A percentile compares a stretch with the other conserved stretches of the same genome.
Evolutionary conservation across 352 stramenopile genomes (phyloP).

Genomic region (Phytophthora ramorum): DNA sequence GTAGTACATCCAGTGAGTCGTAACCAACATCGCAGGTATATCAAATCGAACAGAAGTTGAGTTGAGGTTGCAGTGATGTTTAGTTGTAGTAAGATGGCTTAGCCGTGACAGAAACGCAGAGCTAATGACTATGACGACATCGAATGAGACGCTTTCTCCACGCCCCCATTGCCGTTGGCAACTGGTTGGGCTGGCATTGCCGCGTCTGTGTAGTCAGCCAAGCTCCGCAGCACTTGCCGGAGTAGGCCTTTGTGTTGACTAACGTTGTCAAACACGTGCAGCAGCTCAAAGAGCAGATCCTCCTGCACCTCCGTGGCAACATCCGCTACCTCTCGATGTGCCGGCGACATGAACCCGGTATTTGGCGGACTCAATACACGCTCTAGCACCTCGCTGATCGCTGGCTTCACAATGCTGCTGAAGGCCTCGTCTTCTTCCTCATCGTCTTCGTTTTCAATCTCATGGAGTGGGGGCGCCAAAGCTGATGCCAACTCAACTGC

Average conservation of each 20-base stretch:
- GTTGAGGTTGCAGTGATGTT: constrained; percentile 4
- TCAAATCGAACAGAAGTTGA: constrained; percentile 1
- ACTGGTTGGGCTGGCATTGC: constrained; percentile 9
- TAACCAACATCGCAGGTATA: constrained; percentile 3
- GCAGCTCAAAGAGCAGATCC: constrained; percentile 79
- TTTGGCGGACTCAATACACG: constrained; percentile 43
- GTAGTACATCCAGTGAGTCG: constrained; percentile 26
- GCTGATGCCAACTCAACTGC: constrained; percentile 9
- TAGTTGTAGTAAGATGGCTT: constrained; percentile 1
- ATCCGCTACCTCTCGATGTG: constrained; percentile 29
- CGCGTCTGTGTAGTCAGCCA: constrained; percentile 51
- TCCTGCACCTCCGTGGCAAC: constrained; percentile 60
- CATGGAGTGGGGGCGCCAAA: constrained; percentile 15
- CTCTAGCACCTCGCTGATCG: constrained; percentile 78
- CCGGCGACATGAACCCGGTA: constrained; percentile 25
- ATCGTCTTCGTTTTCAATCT: constrained; percentile 35
- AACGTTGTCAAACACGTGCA: constrained; percentile 81
- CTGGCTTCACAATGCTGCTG: constrained; percentile 76
- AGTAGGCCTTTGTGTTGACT: constrained; percentile 70
- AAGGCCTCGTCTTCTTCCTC: constrained; percentile 66
- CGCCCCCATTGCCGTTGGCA: constrained; percentile 11
- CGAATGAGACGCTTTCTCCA: constrained; percentile 9
- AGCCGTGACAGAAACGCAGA: constrained; percentile 2
- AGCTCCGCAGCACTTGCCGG: constrained; percentile 66
- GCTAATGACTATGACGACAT: constrained; percentile 25